Evolutionary conservation across 1,139 yeast genomes (phyloP).

Genomic region (Yamadazyma blattariae): DNA sequence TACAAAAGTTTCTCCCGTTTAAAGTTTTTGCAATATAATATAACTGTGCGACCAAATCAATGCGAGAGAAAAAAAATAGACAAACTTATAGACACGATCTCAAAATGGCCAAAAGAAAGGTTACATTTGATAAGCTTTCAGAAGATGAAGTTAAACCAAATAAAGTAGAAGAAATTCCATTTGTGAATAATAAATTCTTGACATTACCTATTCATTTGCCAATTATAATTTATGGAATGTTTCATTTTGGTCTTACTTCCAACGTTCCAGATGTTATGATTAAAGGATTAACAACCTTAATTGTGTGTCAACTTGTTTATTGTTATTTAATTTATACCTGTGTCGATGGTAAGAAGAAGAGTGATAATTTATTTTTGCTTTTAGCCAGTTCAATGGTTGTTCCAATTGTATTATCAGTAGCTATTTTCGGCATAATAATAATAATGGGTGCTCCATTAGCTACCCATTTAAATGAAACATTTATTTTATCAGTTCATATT

Average conservation of each 20-base stretch:
- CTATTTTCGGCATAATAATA: slow-evolving; percentile 51
- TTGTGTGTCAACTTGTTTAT: slow-evolving; percentile 27
- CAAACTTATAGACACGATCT: no score
- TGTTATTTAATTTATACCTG: slow-evolving; percentile 19
- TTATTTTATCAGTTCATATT: slow-evolving; percentile 62
- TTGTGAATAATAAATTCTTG: slow-evolving; percentile 4
- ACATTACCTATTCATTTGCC: slow-evolving; percentile 48
- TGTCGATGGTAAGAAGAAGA: slow-evolving; percentile 11
- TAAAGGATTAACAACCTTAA: slow-evolving; percentile 24
- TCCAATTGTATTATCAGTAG: slow-evolving; percentile 46
- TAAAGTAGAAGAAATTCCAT: slow-evolving; percentile 7
- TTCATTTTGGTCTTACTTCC: slow-evolving; percentile 33
- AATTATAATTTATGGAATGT: slow-evolving; percentile 36
- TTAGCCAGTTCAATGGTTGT: slow-evolving; percentile 36
- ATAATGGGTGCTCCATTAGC: slow-evolving; percentile 88
- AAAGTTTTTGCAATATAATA: no score
- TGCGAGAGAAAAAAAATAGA: no score
- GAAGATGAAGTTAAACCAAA: slow-evolving; percentile 11
- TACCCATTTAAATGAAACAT: slow-evolving; percentile 54
- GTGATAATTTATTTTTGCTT: slow-evolving; percentile 28
- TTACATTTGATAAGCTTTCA: slow-evolving; percentile 11
- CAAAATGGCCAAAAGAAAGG: slow-evolving; percentile 11
- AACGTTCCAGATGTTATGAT: slow-evolving; percentile 25
- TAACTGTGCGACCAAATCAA: no score
- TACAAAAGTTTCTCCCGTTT: no score